Percentiles rank a stretch among this genome's conserved stretches.
These are phyloP conservation scores for Colletotrichum somersetense DNA, from an alignment of 2,329 filamentous ascomycete genomes.

Conservation along the genomic window DNA sequence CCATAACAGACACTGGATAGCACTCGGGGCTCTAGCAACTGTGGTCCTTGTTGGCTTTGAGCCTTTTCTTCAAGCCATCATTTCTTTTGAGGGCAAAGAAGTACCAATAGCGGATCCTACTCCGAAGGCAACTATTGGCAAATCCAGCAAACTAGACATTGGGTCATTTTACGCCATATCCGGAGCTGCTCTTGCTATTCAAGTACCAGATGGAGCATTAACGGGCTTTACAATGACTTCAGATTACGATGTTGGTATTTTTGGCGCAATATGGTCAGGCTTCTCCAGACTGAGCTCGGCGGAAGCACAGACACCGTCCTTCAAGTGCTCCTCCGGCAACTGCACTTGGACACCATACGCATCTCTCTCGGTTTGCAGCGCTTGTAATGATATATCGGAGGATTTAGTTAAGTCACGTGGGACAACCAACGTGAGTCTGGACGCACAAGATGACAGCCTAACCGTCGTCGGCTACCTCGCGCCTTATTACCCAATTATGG, in stretches of 20 bases:
- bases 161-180: neutral
- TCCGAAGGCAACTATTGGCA: neutral
- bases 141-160: neutral
- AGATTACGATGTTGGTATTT: slow-evolving; percentile 1
- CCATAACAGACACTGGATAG: neutral
- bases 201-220: no score
- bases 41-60: slow-evolving; percentile 5
- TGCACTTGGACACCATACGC: slow-evolving; percentile 10
- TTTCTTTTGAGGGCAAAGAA: neutral
- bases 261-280: neutral
- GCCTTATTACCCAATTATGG: neutral
- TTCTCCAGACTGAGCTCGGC: neutral
- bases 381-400: neutral
- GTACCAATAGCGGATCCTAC: neutral
- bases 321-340: neutral
- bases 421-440: no score
- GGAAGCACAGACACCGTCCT: neutral
- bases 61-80: slow-evolving; percentile 5
- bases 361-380: slow-evolving; percentile 13
- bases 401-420: neutral
- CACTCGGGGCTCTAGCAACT: neutral
- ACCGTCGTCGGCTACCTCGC: neutral
- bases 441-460: no score
- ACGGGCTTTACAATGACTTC: no score
- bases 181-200: no score